Conservation (phyloP, 164 flowering plant species). For the Vitis labrusca region DNA sequence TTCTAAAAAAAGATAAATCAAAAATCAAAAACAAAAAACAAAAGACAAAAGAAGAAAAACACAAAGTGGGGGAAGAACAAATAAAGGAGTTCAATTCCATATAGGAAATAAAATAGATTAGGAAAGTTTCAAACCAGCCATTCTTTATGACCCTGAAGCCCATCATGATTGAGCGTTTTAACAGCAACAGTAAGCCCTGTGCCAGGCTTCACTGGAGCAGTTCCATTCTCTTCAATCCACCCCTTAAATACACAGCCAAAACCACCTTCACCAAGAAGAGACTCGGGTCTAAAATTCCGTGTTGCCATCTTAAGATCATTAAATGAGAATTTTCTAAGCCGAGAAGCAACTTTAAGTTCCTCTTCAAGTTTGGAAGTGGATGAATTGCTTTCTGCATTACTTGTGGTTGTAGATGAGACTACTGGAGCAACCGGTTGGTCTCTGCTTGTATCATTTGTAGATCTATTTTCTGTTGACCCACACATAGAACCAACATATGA, state of each 20-base stretch:
- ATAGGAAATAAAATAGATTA: not conserved
- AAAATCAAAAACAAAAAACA: not conserved
- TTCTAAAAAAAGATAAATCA: not conserved
- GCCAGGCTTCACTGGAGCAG: conserved; percentile 93
- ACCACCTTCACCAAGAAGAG: conserved; percentile 95
- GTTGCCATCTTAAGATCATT: conserved; percentile 88
- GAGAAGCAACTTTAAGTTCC: conserved; percentile 80
- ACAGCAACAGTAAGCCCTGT: conserved; percentile 97
- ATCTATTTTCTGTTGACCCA: conserved; percentile 56
- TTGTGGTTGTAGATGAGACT: conserved; percentile 70
- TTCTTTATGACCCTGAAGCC: conserved; percentile 97
- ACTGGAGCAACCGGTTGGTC: conserved; percentile 58
- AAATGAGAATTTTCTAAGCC: conserved; percentile 74
- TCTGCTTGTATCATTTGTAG: conserved; percentile 59
- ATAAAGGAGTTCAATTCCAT: not conserved
- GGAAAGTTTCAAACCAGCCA: conserved; percentile 69
- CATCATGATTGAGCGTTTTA: conserved; percentile 94
- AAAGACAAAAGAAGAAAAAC: conserved; percentile 4
- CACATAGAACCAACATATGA: conserved; percentile 11
- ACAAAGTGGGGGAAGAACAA: not conserved
- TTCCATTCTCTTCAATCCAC: conserved; percentile 97
- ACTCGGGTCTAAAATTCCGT: conserved; percentile 89
- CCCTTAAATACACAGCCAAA: conserved; percentile 98
- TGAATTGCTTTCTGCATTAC: conserved; percentile 72
- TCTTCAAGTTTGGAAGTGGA: conserved; percentile 75